Evolutionary conservation across 2,329 filamentous ascomycete genomes (phyloP), one percentile per base, ranked within the genome.

Genomic region (Knufia fluminis): DNA sequence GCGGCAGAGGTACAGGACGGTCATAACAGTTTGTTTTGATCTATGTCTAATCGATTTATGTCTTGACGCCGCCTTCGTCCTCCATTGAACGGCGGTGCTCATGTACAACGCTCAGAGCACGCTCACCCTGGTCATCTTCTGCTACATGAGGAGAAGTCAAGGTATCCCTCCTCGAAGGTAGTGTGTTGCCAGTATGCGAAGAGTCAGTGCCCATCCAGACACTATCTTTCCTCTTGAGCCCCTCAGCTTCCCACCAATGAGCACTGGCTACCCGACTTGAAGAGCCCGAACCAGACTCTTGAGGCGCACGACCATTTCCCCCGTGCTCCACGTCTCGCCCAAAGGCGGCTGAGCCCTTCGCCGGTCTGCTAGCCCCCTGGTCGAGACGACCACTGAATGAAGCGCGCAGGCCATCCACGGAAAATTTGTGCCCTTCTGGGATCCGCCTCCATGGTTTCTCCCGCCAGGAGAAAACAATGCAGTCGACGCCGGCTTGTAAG

Each of bases 401-500:
- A 10, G 17, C 8, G n/a, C 41, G 35, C 8, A 46, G 19, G 23
- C 32, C 17, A 12, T 39, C 23, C 12, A 55, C 41, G 14, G 54
- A 49, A 17, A 52, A 52, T 31, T 51, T 54, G 3, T 50, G 52
- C 16, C 42, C 47, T 2, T 49, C 20, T 4, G 52, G 51, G 8
- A 54, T 48, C 35, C 53, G 48, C 43, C 51, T 48, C 85, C 85
- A 90, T 0, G 85, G 85, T 61, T 79, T 79, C 63, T 91, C 86
- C 39, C 83, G 75, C 24, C 77, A 68, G 24, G 74, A 76, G 64
- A 90, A 90, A 19, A 90, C 73, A 49, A 76, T 64, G 52, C 81
- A 80, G 60, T 90, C 82, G 1, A 80, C 78, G 1, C 79, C 72
- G 2, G 84, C 85, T 64, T 88, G 83, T 31, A 78, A 70, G 41